These are phyloP conservation scores for Lodderomyces oxycetoniae DNA, from an alignment of 1,139 yeast genomes.

Conservation along the genomic window DNA sequence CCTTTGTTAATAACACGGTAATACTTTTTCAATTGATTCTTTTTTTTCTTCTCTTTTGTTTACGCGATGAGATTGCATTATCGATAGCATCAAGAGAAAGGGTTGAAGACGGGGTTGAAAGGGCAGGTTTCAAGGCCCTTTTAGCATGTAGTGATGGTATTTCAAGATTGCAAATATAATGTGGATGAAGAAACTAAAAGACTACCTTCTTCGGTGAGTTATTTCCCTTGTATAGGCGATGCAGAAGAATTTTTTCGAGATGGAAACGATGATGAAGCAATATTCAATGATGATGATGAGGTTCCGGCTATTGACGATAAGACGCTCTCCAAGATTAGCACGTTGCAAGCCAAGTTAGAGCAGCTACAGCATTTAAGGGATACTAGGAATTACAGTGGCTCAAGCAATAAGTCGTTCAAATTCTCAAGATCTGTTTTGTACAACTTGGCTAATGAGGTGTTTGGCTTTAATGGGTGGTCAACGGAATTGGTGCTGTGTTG, in stretches of 20 bases:
- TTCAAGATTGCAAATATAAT: conserved; percentile 10
- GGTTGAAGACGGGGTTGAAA: too few species aligned
- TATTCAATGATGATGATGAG: conserved; percentile 2
- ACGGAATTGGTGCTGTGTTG: conserved; percentile 35
- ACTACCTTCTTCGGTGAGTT: conserved; percentile 18
- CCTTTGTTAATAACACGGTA: too few species aligned
- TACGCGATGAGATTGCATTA: too few species aligned
- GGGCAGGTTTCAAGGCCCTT: too few species aligned
- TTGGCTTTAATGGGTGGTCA: conserved; percentile 69
- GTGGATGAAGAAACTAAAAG: conserved; percentile 9
- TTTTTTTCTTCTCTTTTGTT: too few species aligned
- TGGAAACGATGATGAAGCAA: background rate
- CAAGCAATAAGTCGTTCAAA: conserved; percentile 6
- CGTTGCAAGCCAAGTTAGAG: conserved; percentile 33
- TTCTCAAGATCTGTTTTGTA: conserved; percentile 31
- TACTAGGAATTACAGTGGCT: conserved; percentile 9
- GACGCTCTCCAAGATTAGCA: conserved; percentile 33
- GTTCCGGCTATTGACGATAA: conserved; percentile 17
- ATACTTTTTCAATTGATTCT: too few species aligned
- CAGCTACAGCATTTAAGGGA: conserved; percentile 19
- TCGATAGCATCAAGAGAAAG: too few species aligned
- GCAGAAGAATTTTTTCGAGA: conserved; percentile 15
- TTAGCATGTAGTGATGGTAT: conserved; percentile 7
- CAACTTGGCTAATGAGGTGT: conserved; percentile 55
- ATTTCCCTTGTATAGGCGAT: conserved; percentile 23